These are phyloP conservation scores for Coemansia sp. DNA, from an alignment of 192 early-diverging fungal species.

Conservation along the genomic window DNA sequence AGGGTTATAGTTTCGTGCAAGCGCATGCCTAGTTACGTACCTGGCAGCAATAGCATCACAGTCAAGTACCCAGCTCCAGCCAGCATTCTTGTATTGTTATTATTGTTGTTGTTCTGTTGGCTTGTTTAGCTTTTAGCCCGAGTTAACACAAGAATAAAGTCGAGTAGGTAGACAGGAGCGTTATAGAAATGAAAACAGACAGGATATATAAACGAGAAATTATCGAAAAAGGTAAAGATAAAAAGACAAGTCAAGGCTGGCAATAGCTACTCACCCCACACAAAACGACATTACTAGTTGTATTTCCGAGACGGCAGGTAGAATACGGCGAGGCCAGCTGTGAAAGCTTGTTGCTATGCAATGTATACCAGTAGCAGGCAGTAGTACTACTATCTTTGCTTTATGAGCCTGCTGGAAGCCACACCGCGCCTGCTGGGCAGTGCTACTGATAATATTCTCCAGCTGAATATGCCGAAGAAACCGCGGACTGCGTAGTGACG, in stretches of 20 bases:
- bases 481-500: not conserved
- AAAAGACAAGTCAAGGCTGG: not conserved
- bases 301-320: not conserved
- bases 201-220: too few relatives aligned
- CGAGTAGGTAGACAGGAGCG: not conserved
- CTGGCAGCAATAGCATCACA: conserved; percentile 48
- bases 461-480: not conserved
- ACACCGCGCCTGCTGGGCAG: not conserved
- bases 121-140: not conserved
- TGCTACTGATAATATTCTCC: not conserved
- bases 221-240: too few relatives aligned
- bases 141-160: not conserved
- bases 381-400: conserved; percentile 7
- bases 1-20: not conserved
- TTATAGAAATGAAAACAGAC: too few relatives aligned
- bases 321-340: not conserved
- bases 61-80: conserved; percentile 51
- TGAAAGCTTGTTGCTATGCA: not conserved
- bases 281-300: not conserved
- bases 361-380: not conserved
- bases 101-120: not conserved
- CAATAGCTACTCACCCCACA: not conserved
- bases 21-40: conserved; percentile 14
- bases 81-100: conserved; percentile 30
- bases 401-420: conserved; percentile 7